Evolutionary conservation across 495 filamentous ascomycete species (phyloP).

Genomic region (Aspergillus heteromorphus): DNA sequence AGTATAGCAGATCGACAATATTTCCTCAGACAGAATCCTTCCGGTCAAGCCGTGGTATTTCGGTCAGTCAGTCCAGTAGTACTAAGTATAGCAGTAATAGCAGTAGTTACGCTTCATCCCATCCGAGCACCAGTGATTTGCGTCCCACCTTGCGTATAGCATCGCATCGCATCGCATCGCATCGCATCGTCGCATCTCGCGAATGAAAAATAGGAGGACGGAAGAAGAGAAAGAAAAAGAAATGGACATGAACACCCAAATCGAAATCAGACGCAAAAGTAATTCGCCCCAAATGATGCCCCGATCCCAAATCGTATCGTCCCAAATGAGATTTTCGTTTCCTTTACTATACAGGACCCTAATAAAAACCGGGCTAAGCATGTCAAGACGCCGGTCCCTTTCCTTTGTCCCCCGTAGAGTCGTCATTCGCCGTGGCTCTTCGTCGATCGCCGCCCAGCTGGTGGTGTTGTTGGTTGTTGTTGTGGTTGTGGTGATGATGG

Average conservation of each 20-base stretch:
- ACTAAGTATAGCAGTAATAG: not conserved
- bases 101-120: slow-evolving; percentile 2
- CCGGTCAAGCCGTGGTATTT: too few relatives aligned
- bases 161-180: too few relatives aligned
- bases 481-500: slow-evolving; percentile 13
- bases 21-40: not conserved
- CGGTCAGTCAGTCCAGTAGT: too few relatives aligned
- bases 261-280: slow-evolving; percentile 39
- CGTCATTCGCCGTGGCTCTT: slow-evolving; percentile 41
- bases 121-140: not conserved
- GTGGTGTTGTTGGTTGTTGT: slow-evolving; percentile 26
- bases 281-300: slow-evolving; percentile 43
- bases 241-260: slow-evolving; percentile 16
- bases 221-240: slow-evolving; percentile 9
- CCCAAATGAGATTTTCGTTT: slow-evolving; percentile 36
- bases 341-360: slow-evolving; percentile 46
- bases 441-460: slow-evolving; percentile 42
- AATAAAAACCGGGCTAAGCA: slow-evolving; percentile 26
- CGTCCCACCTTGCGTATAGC: not conserved
- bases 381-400: slow-evolving; percentile 34
- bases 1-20: not conserved
- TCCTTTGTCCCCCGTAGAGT: slow-evolving; percentile 39
- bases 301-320: slow-evolving; percentile 42
- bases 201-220: slow-evolving; percentile 12
- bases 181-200: slow-evolving; percentile 9